A percentile compares a stretch with the other conserved stretches of the same genome.
Conservation (phyloP, 2,329 filamentous ascomycete genomes). For the Clonostachys sp. region DNA sequence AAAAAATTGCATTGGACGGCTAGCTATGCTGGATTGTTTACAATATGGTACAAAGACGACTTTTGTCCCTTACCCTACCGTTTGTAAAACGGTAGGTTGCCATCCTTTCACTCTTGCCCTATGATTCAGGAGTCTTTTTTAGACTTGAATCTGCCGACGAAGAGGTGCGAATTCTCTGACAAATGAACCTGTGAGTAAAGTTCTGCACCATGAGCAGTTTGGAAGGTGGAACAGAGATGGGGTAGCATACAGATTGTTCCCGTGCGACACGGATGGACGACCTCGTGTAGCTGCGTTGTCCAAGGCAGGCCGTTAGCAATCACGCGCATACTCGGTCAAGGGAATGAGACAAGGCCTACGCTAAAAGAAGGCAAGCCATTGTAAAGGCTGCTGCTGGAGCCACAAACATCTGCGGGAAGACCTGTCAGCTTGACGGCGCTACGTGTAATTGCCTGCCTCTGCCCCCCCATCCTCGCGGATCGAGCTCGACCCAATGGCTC, state of each 20-base stretch:
- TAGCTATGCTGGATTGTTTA: too few species aligned
- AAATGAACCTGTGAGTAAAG: too few species aligned
- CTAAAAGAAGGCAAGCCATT: constrained; percentile 47
- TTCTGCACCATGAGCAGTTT: too few species aligned
- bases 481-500: too few species aligned
- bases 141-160: background rate
- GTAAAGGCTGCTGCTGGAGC: constrained; percentile 48
- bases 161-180: too few species aligned
- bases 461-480: too few species aligned
- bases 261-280: constrained; percentile 33
- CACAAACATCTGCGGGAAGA: constrained; percentile 20
- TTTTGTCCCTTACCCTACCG: background rate
- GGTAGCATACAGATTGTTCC: constrained; percentile 20
- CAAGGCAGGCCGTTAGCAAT: background rate
- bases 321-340: too few species aligned
- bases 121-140: background rate
- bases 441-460: too few species aligned
- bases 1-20: too few species aligned
- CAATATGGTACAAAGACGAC: background rate
- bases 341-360: constrained; percentile 18
- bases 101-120: background rate
- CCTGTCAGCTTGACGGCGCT: too few species aligned
- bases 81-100: background rate
- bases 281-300: constrained; percentile 27
- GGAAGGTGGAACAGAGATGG: background rate